Base-by-base conservation (phyloP, 1,284 basidiomycete species). In the Heterobasidion annosum region DNA sequence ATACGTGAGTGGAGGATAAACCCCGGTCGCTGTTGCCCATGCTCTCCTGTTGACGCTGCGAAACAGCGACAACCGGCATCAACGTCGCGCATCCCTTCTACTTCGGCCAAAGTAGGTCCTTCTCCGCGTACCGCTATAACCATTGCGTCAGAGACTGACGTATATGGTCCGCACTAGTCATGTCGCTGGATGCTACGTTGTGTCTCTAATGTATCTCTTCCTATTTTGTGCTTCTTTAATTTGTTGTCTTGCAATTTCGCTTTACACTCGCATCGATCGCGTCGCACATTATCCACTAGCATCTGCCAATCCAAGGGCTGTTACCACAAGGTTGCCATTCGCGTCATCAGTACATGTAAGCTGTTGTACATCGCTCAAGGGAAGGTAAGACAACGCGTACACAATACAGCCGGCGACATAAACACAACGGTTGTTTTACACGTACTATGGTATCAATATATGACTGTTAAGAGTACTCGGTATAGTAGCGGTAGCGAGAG, bases 401-500 rank as follows among this genome's bases (percentile, higher is more conserved):
- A 55, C 18, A 48, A 34, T 57, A 57, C 51, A 54, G 40, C 54
- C 54, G 58, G 50, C 56, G 58, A 12, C 37, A 40, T n/a, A 40
- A 40, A 40, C 37, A 40, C 10, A 40, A 40, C 12, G 59, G 50
- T 43, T 49, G 42, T 46, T 50, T 42, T 48, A 53, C 49, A 55
- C 52, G 50, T 37, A 57, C 49, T 57, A 60, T 60, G 59, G 59
- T 60, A 60, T 60, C 59, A 53, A 57, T 55, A 54, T 57, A 55
- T 54, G 53, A 55, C 49, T 52, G 53, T 33, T 13, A 33, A 45
- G 19, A 55, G 51, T 59, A 56, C 55, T 54, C 51, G 48, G 58
- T 57, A 59, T 59, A 54, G 47, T 52, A 34, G 34, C 33, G 42
- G 45, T 12, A 34, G 52, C 19, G 50, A 51, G 13, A 45, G 51